Percentiles rank a stretch among this genome's conserved stretches.
Evolutionary conservation across 1,139 yeast genomes (phyloP).

Genomic region (Nakaseomyces uthaithaninus): DNA sequence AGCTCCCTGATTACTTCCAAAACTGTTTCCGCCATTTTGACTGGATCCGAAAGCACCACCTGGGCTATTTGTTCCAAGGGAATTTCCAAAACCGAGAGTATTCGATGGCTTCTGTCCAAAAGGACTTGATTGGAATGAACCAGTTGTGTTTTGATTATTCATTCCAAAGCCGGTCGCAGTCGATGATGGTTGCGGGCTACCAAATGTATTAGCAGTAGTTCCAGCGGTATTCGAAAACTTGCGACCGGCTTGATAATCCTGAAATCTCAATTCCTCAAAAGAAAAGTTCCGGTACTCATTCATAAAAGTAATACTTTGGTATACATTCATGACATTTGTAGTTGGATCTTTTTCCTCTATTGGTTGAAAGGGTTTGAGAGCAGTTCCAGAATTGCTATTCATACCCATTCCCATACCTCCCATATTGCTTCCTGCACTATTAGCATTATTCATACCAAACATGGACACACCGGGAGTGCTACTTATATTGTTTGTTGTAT

Average conservation of each 20-base stretch:
- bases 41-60: conserved; percentile 34
- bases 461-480: conserved; percentile 14
- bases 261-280: conserved; percentile 79
- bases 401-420: neutral
- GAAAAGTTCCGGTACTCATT: conserved; percentile 80
- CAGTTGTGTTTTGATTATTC: conserved; percentile 14
- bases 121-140: conserved; percentile 14
- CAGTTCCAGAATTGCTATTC: conserved; percentile 47
- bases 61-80: conserved; percentile 29
- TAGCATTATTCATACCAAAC: conserved; percentile 35
- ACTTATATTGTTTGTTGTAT: no score
- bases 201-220: conserved; percentile 31
- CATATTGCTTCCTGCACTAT: conserved; percentile 1
- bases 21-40: conserved; percentile 8
- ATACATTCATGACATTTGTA: conserved; percentile 49
- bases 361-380: conserved; percentile 57
- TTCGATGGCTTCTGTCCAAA: conserved; percentile 26
- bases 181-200: conserved; percentile 16
- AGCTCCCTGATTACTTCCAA: conserved; percentile 16
- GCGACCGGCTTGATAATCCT: conserved; percentile 76
- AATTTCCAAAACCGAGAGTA: conserved; percentile 10
- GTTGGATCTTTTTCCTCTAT: conserved; percentile 66
- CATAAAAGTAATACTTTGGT: conserved; percentile 77
- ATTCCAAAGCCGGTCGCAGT: conserved; percentile 13
- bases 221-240: conserved; percentile 32